These are phyloP conservation scores for Stenocarpella maydis DNA, from an alignment of 2,329 filamentous ascomycete species.

Conservation along the genomic window DNA sequence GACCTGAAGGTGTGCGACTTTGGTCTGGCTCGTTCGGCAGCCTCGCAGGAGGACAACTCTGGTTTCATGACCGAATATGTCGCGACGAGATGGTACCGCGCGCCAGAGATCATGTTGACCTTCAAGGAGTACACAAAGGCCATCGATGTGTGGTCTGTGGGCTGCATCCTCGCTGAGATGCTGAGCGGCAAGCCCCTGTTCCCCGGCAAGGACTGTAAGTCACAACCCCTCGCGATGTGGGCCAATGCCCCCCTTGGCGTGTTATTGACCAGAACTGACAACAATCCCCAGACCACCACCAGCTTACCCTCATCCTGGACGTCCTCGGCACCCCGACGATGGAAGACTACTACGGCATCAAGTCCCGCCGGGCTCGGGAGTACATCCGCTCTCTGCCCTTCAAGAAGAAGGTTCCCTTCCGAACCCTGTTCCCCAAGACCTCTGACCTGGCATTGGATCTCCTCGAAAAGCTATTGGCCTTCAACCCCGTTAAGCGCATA, in stretches of 20 bases:
- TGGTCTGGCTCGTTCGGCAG: conserved; percentile 91
- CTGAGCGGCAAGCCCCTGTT: conserved; percentile 97
- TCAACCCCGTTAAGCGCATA: conserved; percentile 98
- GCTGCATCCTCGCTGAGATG: conserved; percentile 98
- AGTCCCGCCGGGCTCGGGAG: conserved; percentile 94
- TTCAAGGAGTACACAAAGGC: conserved; percentile 99
- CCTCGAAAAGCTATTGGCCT: conserved; percentile 93
- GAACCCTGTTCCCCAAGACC: conserved; percentile 97
- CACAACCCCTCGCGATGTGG: neutral
- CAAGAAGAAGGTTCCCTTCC: conserved; percentile 99
- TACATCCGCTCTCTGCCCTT: conserved; percentile 98
- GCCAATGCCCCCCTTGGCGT: no score
- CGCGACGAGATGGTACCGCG: conserved; percentile 97
- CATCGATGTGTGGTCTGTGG: conserved; percentile 99
- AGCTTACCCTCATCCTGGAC: conserved; percentile 95
- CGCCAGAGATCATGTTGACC: conserved; percentile 99
- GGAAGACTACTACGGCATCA: conserved; percentile 99
- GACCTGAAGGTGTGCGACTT: conserved; percentile 99
- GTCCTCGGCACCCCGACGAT: conserved; percentile 98
- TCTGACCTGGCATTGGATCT: conserved; percentile 95
- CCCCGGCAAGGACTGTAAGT: conserved; percentile 96
- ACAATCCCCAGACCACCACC: conserved; percentile 80
- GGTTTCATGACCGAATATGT: conserved; percentile 99
- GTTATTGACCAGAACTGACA: conserved; percentile 29
- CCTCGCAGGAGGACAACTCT: conserved; percentile 98